These are phyloP conservation scores for Wolfiporia cocos DNA, from an alignment of 1,284 basidiomycete species.

Conservation along the genomic window DNA sequence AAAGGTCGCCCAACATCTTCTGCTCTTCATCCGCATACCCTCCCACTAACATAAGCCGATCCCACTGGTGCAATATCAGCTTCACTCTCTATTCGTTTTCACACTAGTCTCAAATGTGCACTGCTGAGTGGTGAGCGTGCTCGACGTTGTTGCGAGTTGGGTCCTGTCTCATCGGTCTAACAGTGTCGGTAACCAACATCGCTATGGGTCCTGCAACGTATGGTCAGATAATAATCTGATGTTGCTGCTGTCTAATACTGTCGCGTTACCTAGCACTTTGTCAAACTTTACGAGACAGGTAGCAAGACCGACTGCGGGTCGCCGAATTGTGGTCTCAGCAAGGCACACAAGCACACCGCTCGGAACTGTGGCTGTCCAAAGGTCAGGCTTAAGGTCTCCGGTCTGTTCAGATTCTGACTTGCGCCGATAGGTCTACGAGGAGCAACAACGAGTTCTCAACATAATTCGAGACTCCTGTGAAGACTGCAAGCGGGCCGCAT, in stretches of 20 bases:
- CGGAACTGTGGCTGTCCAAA: constrained; percentile 22
- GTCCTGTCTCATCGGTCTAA: not conserved
- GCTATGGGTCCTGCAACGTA: constrained; percentile 22
- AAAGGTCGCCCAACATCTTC: no score
- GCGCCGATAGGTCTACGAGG: constrained; percentile 17
- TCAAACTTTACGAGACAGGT: constrained; percentile 28
- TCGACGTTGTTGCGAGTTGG: not conserved
- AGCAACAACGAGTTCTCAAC: constrained; percentile 23
- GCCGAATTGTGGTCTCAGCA: constrained; percentile 22
- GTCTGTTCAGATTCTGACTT: not conserved
- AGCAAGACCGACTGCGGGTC: constrained; percentile 25
- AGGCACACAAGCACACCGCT: constrained; percentile 22
- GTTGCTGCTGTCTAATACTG: constrained; percentile 1
- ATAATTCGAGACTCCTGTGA: constrained; percentile 7
- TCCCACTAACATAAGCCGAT: no score
- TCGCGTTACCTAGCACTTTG: constrained; percentile 23
- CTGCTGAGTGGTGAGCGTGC: constrained; percentile 2
- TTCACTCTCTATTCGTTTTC: no score
- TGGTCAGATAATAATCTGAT: not conserved
- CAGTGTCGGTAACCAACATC: constrained; percentile 4
- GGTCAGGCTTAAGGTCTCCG: constrained; percentile 13
- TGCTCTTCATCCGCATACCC: no score
- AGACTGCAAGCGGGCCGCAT: not conserved
- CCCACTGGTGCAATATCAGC: no score
- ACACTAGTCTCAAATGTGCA: constrained; percentile 2